Percentiles rank a stretch among this genome's conserved stretches.
Evolutionary conservation across 2,329 filamentous ascomycete species (phyloP).

Genomic region (Fusarium musae): DNA sequence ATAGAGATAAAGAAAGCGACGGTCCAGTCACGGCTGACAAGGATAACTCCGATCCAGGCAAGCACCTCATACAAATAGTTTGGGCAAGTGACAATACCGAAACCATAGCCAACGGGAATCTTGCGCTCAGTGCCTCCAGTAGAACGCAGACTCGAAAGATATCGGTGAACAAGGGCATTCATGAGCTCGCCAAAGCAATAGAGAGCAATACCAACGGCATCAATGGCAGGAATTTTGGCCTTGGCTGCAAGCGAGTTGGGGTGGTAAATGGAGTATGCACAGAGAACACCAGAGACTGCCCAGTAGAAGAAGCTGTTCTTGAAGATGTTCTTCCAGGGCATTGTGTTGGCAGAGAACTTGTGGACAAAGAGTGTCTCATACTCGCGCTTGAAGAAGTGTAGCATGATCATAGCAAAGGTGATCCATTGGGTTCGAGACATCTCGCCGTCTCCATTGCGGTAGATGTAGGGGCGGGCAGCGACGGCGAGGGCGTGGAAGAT

Average conservation of each 20-base stretch:
- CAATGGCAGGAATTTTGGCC: slow-evolving; percentile 60
- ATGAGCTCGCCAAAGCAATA: slow-evolving; percentile 82
- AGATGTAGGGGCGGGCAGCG: slow-evolving; percentile 74
- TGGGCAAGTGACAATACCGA: slow-evolving; percentile 88
- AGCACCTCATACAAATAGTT: slow-evolving; percentile 97
- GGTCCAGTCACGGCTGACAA: slow-evolving; percentile 82
- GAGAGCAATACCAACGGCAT: slow-evolving; percentile 75
- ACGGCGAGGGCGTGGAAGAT: slow-evolving; percentile 83
- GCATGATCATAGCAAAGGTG: slow-evolving; percentile 75
- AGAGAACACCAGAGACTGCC: slow-evolving; percentile 81
- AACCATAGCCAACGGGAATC: slow-evolving; percentile 87
- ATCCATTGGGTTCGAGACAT: slow-evolving; percentile 78
- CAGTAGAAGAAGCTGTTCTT: slow-evolving; percentile 98
- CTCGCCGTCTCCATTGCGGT: slow-evolving; percentile 57
- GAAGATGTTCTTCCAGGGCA: slow-evolving; percentile 91
- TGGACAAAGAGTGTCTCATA: slow-evolving; percentile 94
- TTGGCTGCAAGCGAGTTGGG: slow-evolving; percentile 76
- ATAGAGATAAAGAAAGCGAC: slow-evolving; percentile 80
- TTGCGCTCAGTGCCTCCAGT: slow-evolving; percentile 85
- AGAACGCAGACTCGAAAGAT: slow-evolving; percentile 80
- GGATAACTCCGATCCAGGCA: slow-evolving; percentile 84
- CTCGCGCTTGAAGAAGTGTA: slow-evolving; percentile 96
- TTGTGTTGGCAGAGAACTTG: slow-evolving; percentile 93
- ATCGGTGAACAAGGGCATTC: slow-evolving; percentile 84
- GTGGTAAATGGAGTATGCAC: slow-evolving; percentile 86